Conservation (phyloP, 805 yeast genomes). For the Starmera quercuum region DNA sequence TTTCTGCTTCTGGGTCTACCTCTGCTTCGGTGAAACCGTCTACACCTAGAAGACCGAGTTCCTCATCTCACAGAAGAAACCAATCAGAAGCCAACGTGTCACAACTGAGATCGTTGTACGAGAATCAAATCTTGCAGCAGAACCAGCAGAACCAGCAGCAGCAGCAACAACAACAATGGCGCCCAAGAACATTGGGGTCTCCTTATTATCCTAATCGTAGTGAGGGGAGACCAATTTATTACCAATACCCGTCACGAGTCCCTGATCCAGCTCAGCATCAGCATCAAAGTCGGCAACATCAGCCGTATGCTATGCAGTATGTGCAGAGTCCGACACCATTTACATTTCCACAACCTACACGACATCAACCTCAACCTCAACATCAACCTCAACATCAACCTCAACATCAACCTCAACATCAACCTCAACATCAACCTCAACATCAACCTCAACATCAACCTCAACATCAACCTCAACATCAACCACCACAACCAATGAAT, state of each 20-base stretch:
- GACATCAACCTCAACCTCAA: slow-evolving; percentile 1
- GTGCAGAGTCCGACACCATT: slow-evolving; percentile 1
- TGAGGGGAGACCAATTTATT: slow-evolving; percentile 1
- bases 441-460: not conserved
- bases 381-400: slow-evolving; percentile 1
- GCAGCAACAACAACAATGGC: slow-evolving; percentile 7
- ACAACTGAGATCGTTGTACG: slow-evolving; percentile 17
- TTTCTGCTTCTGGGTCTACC: slow-evolving; percentile 1
- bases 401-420: slow-evolving; percentile 1
- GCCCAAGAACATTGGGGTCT: slow-evolving; percentile 1
- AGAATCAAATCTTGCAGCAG: slow-evolving; percentile 5
- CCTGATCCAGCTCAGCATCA: slow-evolving; percentile 2
- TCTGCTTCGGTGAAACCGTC: not conserved
- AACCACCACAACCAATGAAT: not conserved
- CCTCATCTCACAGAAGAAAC: slow-evolving; percentile 16
- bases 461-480: not conserved
- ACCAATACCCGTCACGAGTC: slow-evolving; percentile 2
- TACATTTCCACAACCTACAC: not conserved
- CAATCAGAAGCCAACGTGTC: slow-evolving; percentile 22
- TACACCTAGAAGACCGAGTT: slow-evolving; percentile 1
- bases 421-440: slow-evolving; percentile 1
- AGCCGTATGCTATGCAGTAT: not conserved
- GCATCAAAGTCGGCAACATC: not conserved
- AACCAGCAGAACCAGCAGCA: slow-evolving; percentile 5
- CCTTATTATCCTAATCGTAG: slow-evolving; percentile 1